phyloP scores from a whole-genome alignment of 768 basidiomycete genomes.

The Xerocomellus chrysenteron region DNA sequence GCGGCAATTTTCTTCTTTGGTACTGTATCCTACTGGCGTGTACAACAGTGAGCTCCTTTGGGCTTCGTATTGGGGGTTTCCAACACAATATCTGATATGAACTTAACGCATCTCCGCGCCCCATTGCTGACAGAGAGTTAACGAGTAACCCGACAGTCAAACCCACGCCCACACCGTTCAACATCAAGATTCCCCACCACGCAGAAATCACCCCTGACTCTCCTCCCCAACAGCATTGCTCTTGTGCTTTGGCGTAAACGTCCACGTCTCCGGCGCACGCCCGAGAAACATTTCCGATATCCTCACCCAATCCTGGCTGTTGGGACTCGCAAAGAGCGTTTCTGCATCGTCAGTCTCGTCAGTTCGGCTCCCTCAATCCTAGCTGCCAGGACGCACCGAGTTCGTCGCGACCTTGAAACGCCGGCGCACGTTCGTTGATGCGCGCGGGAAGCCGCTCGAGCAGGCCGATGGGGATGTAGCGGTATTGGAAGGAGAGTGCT shows the following conservation, averaged over 20 bases:
- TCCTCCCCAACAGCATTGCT: constrained; percentile 76
- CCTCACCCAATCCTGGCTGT: constrained; percentile 87
- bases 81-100: no score
- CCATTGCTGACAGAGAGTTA: no score
- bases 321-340: constrained; percentile 76
- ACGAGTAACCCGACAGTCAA: no score
- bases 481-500: constrained; percentile 92
- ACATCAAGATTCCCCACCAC: no score
- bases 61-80: no score
- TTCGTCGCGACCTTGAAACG: constrained; percentile 84
- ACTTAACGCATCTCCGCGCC: no score
- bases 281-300: constrained; percentile 96
- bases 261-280: constrained; percentile 77
- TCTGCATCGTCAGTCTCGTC: constrained; percentile 43
- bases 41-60: no score
- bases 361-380: not conserved
- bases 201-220: constrained; percentile 49
- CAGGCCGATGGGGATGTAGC: constrained; percentile 92
- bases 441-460: constrained; percentile 76
- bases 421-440: constrained; percentile 90
- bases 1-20: no score
- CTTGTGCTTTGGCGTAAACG: constrained; percentile 92
- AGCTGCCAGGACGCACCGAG: constrained; percentile 59
- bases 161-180: no score
- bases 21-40: no score